These are phyloP conservation scores for Panicum miliaceum DNA, from an alignment of 176 grass and related monocot species.

Conservation along the genomic window DNA sequence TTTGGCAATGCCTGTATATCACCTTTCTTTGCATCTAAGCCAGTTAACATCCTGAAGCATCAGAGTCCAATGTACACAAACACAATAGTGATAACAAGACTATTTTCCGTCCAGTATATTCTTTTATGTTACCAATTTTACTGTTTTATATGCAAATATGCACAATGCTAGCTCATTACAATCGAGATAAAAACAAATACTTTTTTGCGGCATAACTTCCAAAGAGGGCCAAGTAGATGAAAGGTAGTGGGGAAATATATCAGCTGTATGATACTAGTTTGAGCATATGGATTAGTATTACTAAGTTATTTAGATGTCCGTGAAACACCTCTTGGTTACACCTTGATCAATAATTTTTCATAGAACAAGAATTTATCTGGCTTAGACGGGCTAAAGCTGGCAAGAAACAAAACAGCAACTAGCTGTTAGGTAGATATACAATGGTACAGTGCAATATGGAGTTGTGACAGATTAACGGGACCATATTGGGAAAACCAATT, in stretches of 20 bases:
- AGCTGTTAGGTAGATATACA: conserved; percentile 2
- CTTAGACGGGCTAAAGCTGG: not conserved
- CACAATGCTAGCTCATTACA: not conserved
- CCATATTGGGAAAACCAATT: conserved; percentile 7
- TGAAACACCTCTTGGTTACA: not conserved
- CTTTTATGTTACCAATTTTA: not conserved
- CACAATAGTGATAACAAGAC: not conserved
- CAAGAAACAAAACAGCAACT: not conserved
- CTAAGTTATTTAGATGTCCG: conserved; percentile 19
- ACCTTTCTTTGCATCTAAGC: not conserved
- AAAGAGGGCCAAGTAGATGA: not conserved
- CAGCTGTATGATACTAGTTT: not conserved
- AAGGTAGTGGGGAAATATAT: not conserved
- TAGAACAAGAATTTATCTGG: not conserved
- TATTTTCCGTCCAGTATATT: conserved; percentile 13
- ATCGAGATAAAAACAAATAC: not conserved
- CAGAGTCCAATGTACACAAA: not conserved
- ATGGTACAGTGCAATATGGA: not conserved
- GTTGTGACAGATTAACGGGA: conserved; percentile 1
- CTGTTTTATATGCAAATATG: conserved; percentile 5
- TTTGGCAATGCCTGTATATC: not conserved
- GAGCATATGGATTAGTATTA: conserved; percentile 1
- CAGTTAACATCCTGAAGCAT: not conserved
- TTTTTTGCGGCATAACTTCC: not conserved
- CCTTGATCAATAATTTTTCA: conserved; percentile 9